Evolutionary conservation across 331 rosid genomes (phyloP), one percentile per base, ranked within the genome.

Genomic region (Malus hybrid): DNA sequence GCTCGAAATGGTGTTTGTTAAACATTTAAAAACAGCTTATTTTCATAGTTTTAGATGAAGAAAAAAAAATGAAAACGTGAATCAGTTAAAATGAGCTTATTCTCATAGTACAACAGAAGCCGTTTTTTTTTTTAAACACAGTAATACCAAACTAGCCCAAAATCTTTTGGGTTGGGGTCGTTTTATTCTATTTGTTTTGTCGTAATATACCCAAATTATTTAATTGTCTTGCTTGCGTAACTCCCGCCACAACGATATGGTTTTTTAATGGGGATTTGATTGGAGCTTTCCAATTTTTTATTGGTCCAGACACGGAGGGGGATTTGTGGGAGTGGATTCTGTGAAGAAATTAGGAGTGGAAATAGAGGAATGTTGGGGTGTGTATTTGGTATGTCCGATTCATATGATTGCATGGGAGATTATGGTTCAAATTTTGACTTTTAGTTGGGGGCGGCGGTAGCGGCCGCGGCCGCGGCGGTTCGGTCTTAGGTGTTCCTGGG

Each of bases 161-260:
- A 16, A 13, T 36, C 14, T 36, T 22, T 64, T 16, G 8, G 18
- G 27, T 14, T 13, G 34, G 59, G 69, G 29, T 42, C 54, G 24
- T 42, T 61, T 22, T 44, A 3, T 13, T 2, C 1, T 9, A 59
- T 60, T 57, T 60, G 66, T 71, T 67, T 12, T 56, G 63, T 60
- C 54, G 29, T 14, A 32, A 67, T 64, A 15, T 65, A 63, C 80
- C 32, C 74, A 54, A 42, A 68, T 61, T 22, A 11, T 10, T 70
- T 70, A 29, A 19, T 77, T 63, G 65, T 72, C 80, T 34, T 19
- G 69, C 55, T 27, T 39, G 76, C 63, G 77, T 70, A n/a, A 67
- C 73, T 82, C 77, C 80, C 86, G 83, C 86, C 77, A 78, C 33
- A 29, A 50, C 10, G 52, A 56, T 31, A 67, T 46, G 64, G 28